phyloP scores from a whole-genome alignment of 352 stramenopile species.

The Phytophthora meadii region DNA sequence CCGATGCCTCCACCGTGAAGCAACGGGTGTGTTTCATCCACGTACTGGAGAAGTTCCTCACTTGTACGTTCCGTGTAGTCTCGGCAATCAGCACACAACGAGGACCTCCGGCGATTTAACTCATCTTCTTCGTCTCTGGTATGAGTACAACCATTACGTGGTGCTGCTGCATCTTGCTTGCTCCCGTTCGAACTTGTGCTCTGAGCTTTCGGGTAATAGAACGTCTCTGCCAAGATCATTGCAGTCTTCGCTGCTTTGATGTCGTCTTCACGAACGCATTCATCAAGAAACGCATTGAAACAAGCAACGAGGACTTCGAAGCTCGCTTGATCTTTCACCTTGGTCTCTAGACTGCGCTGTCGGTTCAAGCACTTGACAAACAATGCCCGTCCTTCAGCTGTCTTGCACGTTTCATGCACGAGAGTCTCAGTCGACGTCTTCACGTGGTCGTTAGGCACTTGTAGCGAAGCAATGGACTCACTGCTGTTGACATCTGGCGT shows the following conservation, averaged over 20 bases:
- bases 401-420: conserved; percentile 41
- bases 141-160: conserved; percentile 18
- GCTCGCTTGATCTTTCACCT: conserved; percentile 60
- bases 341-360: conserved; percentile 82
- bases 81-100: conserved; percentile 29
- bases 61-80: conserved; percentile 38
- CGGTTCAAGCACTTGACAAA: conserved; percentile 87
- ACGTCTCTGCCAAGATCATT: conserved; percentile 89
- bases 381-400: conserved; percentile 57
- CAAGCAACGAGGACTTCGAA: conserved; percentile 73
- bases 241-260: conserved; percentile 88
- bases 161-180: background rate
- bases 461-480: conserved; percentile 10
- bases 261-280: conserved; percentile 80
- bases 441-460: conserved; percentile 7
- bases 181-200: conserved; percentile 1
- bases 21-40: conserved; percentile 40
- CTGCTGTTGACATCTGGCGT: conserved; percentile 6
- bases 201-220: conserved; percentile 54
- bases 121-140: conserved; percentile 11
- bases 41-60: conserved; percentile 43
- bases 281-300: conserved; percentile 78
- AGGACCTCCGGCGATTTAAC: conserved; percentile 20
- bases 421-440: conserved; percentile 26
- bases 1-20: conserved; percentile 45